Evolutionary conservation across 306 rosid genomes (phyloP).

Genomic region (Pyrus communis): DNA sequence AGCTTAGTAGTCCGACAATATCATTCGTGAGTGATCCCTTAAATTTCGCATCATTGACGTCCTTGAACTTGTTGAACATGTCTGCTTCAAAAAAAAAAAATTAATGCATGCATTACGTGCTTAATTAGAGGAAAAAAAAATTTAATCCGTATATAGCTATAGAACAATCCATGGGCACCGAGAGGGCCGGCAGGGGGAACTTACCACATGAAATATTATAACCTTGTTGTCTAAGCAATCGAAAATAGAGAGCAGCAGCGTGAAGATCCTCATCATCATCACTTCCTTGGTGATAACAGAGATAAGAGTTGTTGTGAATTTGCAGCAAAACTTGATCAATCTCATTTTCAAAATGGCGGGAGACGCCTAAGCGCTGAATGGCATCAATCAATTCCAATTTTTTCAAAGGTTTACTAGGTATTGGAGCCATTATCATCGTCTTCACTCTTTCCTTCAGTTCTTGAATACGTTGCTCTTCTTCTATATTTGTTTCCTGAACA

Average conservation of each 20-base stretch:
- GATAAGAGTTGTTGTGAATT: background rate
- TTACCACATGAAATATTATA: conserved; percentile 14
- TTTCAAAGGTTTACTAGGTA: background rate
- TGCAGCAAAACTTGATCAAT: conserved; percentile 12
- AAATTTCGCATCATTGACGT: background rate
- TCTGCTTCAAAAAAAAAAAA: background rate
- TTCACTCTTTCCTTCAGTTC: conserved; percentile 29
- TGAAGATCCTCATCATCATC: background rate
- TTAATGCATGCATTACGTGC: background rate
- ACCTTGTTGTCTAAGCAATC: conserved; percentile 39
- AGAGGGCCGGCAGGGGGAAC: background rate
- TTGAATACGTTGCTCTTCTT: background rate
- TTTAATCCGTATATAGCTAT: background rate
- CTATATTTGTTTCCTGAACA: background rate
- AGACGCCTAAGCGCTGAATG: conserved; percentile 18
- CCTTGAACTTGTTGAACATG: conserved; percentile 5
- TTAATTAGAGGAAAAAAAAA: background rate
- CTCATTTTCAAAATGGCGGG: conserved; percentile 30
- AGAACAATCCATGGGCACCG: background rate
- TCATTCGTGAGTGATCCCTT: background rate
- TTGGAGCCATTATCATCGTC: background rate
- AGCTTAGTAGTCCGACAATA: background rate
- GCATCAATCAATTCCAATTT: conserved; percentile 21
- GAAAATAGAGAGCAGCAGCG: conserved; percentile 22
- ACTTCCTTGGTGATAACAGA: background rate